Conservation (phyloP, 805 yeast genomes). For the Kuraishia cidri region DNA sequence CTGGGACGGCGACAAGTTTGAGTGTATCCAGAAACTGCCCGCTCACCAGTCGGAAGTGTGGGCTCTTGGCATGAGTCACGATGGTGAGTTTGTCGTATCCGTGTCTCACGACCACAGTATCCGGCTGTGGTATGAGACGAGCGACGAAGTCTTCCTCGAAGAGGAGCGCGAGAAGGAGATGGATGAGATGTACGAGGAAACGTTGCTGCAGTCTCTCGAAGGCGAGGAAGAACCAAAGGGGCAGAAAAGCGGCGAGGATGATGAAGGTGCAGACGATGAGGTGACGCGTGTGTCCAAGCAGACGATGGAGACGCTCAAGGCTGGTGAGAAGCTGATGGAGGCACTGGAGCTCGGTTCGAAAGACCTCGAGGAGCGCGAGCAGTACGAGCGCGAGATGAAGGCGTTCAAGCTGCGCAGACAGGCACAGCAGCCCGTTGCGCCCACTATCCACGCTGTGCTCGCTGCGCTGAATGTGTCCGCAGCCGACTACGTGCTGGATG, state of each 20-base stretch:
- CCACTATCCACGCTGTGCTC: conserved; percentile 64
- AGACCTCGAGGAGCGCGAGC: conserved; percentile 52
- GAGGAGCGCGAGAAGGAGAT: conserved; percentile 95
- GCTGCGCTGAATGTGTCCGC: conserved; percentile 66
- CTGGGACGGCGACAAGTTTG: conserved; percentile 99
- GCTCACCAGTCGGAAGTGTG: conserved; percentile 93
- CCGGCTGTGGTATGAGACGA: conserved; percentile 89
- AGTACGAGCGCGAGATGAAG: conserved; percentile 33
- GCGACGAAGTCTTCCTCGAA: conserved; percentile 92
- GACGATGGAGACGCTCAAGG: conserved; percentile 84
- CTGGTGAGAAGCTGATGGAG: conserved; percentile 89
- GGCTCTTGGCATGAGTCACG: conserved; percentile 72
- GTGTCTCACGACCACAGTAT: conserved; percentile 92
- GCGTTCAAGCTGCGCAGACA: conserved; percentile 28
- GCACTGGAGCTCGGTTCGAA: conserved; percentile 77
- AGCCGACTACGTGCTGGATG: conserved; percentile 69
- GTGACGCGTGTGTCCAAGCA: conserved; percentile 67
- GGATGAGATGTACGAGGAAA: conserved; percentile 87
- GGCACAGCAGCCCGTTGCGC: conserved; percentile 44
- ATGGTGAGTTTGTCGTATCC: conserved; percentile 66
- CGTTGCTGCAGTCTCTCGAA: conserved; percentile 65
- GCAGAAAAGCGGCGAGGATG: conserved; percentile 24
- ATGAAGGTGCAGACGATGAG: conserved; percentile 35
- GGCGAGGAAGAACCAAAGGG: conserved; percentile 31
- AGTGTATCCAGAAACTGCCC: conserved; percentile 77